Evolutionary conservation across 202 grass and related monocot species (phyloP).

Genomic region (Schoenoplectus triqueter): DNA sequence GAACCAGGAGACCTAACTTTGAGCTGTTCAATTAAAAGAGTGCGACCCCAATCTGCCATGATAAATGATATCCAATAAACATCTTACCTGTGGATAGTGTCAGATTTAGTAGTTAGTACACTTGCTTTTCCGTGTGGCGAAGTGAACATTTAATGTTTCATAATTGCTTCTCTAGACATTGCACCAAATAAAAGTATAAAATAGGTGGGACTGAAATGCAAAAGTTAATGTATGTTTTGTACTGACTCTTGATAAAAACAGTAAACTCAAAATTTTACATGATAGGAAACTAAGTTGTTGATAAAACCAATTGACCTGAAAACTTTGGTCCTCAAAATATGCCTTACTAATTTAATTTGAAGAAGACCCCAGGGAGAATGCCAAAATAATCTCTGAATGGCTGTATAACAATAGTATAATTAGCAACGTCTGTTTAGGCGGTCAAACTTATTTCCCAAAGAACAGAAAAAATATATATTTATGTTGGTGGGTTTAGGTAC

Average conservation of each 20-base stretch:
- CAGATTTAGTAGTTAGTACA: constrained; percentile 25
- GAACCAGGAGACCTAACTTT: constrained; percentile 22
- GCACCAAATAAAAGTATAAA: constrained; percentile 23
- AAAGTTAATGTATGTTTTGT: not conserved
- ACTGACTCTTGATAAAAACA: not conserved
- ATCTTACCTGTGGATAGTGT: not conserved
- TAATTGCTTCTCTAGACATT: constrained; percentile 22
- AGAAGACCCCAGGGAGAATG: no score
- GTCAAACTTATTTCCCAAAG: not conserved
- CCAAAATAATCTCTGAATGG: no score
- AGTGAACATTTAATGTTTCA: constrained; percentile 14
- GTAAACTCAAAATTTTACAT: not conserved
- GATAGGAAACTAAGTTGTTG: not conserved
- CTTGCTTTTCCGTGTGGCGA: not conserved
- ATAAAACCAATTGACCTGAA: not conserved
- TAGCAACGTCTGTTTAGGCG: constrained; percentile 8
- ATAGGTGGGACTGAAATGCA: constrained; percentile 15
- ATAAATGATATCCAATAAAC: not conserved
- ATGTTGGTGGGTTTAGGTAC: constrained; percentile 2
- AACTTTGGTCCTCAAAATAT: not conserved
- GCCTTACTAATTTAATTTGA: no score
- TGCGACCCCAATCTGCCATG: not conserved
- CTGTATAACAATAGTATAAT: not conserved
- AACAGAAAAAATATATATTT: not conserved
- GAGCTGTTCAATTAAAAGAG: constrained; percentile 30